Percentiles rank a stretch among this genome's conserved stretches.
Conservation (phyloP, 257 asterid genomes). For the Ehretia macrophylla region DNA sequence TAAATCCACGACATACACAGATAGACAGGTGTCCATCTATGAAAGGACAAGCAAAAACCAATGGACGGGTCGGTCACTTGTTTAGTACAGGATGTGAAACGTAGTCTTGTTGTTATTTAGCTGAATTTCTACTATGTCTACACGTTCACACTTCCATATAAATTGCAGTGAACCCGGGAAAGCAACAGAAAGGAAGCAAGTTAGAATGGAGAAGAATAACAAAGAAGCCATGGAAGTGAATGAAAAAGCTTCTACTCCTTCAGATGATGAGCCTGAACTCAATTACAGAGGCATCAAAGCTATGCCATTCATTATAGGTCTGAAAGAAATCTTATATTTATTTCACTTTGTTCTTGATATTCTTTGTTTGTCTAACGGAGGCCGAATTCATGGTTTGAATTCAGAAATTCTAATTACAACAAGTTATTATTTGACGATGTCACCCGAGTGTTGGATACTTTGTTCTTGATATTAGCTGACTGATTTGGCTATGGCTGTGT, state of each 20-base stretch:
- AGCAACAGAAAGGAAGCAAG: not conserved
- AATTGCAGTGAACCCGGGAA: not conserved
- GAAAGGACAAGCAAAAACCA: too few species aligned
- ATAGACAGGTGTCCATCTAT: too few species aligned
- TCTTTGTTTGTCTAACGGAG: not conserved
- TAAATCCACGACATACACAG: too few species aligned
- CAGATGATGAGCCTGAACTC: conserved; percentile 1
- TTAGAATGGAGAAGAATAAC: not conserved
- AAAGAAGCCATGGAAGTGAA: conserved; percentile 1
- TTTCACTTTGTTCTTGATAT: not conserved
- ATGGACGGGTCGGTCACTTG: too few species aligned
- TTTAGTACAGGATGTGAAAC: too few species aligned
- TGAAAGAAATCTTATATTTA: not conserved
- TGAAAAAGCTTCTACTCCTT: not conserved
- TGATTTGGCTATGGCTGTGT: not conserved
- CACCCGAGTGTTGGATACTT: too few species aligned
- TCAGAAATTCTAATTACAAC: too few species aligned
- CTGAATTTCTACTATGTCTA: too few species aligned
- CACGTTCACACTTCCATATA: not conserved
- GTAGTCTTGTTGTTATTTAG: too few species aligned
- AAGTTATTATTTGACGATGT: too few species aligned
- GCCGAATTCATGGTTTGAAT: too few species aligned
- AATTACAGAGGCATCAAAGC: conserved; percentile 29
- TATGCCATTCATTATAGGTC: conserved; percentile 29
- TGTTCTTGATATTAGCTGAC: not conserved